Conservation (phyloP, 192 early-diverging fungal species). For the Spizellomyces punctatus region DNA sequence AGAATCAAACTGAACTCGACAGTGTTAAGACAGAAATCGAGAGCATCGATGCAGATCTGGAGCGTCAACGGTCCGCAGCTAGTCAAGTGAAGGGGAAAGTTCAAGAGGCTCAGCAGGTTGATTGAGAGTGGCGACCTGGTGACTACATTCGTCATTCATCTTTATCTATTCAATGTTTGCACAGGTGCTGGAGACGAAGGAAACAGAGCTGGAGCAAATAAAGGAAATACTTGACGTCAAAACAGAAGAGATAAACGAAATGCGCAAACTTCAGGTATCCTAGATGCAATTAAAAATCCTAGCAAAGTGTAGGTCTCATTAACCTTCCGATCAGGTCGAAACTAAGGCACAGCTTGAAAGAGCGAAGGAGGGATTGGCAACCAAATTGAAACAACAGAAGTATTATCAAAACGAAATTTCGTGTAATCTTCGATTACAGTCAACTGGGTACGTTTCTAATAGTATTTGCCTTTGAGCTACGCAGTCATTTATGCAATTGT, state of each 20-base stretch:
- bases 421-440: conserved; percentile 34
- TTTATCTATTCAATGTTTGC: neutral
- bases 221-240: conserved; percentile 57
- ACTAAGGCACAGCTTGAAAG: conserved; percentile 32
- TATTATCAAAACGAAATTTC: conserved; percentile 31
- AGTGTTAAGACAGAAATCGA: conserved; percentile 67
- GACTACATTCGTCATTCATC: neutral
- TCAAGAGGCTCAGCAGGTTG: conserved; percentile 49
- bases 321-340: conserved; percentile 16
- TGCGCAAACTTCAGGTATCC: conserved; percentile 64
- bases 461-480: conserved; percentile 12
- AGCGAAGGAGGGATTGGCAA: conserved; percentile 17
- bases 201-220: conserved; percentile 57
- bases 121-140: neutral
- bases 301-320: conserved; percentile 3
- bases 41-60: conserved; percentile 61
- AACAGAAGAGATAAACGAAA: conserved; percentile 51
- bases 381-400: conserved; percentile 19
- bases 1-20: conserved; percentile 65
- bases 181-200: conserved; percentile 67
- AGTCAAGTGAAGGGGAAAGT: conserved; percentile 43
- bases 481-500: neutral
- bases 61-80: conserved; percentile 46
- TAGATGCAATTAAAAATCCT: conserved; percentile 7
- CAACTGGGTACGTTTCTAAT: conserved; percentile 35